Evolutionary conservation across 306 rosid species (phyloP).

Genomic region (Boehmeria nivea): DNA sequence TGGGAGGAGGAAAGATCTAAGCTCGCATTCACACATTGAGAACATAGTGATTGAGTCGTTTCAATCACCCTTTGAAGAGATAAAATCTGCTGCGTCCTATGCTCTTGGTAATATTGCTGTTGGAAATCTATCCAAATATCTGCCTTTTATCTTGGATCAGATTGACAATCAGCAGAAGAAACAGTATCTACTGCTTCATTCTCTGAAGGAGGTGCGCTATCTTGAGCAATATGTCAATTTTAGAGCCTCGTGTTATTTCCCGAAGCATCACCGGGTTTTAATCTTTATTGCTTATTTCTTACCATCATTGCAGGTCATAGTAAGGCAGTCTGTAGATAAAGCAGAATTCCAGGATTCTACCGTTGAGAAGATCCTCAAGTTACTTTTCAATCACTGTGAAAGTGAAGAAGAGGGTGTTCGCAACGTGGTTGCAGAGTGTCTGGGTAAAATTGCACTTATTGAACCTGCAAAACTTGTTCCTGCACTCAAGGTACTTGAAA

Average conservation of each 20-base stretch:
- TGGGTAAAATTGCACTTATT: slow-evolving; percentile 94
- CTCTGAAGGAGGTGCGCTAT: slow-evolving; percentile 81
- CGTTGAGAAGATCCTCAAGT: slow-evolving; percentile 90
- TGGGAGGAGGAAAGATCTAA: slow-evolving; percentile 95
- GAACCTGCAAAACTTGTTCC: slow-evolving; percentile 97
- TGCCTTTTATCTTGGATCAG: slow-evolving; percentile 97
- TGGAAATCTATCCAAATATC: slow-evolving; percentile 90
- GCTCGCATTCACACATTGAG: slow-evolving; percentile 78
- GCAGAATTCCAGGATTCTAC: slow-evolving; percentile 92
- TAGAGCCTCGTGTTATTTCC: slow-evolving; percentile 5
- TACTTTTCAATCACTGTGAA: slow-evolving; percentile 94
- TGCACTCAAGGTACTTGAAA: slow-evolving; percentile 74
- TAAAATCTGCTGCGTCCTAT: slow-evolving; percentile 96
- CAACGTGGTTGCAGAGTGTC: slow-evolving; percentile 95
- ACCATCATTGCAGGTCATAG: slow-evolving; percentile 63
- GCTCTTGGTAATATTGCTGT: slow-evolving; percentile 99
- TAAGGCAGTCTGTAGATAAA: slow-evolving; percentile 93
- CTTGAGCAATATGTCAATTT: slow-evolving; percentile 17
- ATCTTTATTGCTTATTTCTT: slow-evolving; percentile 8
- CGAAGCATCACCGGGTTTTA: neutral
- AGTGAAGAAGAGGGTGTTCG: slow-evolving; percentile 99
- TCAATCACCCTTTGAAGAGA: slow-evolving; percentile 99
- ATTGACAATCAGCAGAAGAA: slow-evolving; percentile 99
- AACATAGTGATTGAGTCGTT: slow-evolving; percentile 94
- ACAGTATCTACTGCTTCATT: slow-evolving; percentile 95